Base-by-base conservation (phyloP, 2,329 filamentous ascomycete genomes). In the Chalaropsis ovoidea region DNA sequence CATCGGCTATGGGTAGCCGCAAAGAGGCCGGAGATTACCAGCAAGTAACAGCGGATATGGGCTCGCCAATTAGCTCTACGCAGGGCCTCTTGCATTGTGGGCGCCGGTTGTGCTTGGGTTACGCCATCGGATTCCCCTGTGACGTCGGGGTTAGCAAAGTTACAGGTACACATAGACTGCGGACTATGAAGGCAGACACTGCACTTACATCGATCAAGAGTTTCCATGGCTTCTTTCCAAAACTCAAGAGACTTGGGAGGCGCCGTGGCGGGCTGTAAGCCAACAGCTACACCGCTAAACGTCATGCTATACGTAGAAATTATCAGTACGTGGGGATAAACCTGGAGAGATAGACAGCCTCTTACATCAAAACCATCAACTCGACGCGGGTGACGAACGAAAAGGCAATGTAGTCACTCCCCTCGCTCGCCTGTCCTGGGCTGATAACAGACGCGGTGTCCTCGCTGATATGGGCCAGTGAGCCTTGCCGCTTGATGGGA, bases 1-100 rank as follows among this genome's bases (percentile, higher is more conserved):
- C 87, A 92, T 68, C 90, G 84, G 52, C 86, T 88, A 62, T 86
- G 82, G 52, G 84, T 86, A 58, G 87, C 88, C 0, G 84, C 80
- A 65, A 88, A 80, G 62, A 94, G 81, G 2, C 86, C 85, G 31
- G 86, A 82, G 19, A 92, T 80, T n/a, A 90, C 79, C 62, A 86
- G 82, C 43, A 90, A 78, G 69, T 90, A 87, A 72, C 84, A 86
- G 67, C 84, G 82, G 7, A 90, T 78, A 63, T 85, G 80, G 65
- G 77, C 79, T 62, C 86, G 82, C 86, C 87, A 90, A 68, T 82
- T 79, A 10, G 82, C 79, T 60, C 85, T 79, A 68, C 79, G 75
- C 35, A 85, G 79, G 11, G 84, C 83, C 61, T 81, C 80, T 47
- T 81, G 78, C 17, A 88, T 63, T 63, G 49, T 71, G 62, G 43